Conservation (phyloP, 176 grass and related monocot species). For the Triticum timopheevii region DNA sequence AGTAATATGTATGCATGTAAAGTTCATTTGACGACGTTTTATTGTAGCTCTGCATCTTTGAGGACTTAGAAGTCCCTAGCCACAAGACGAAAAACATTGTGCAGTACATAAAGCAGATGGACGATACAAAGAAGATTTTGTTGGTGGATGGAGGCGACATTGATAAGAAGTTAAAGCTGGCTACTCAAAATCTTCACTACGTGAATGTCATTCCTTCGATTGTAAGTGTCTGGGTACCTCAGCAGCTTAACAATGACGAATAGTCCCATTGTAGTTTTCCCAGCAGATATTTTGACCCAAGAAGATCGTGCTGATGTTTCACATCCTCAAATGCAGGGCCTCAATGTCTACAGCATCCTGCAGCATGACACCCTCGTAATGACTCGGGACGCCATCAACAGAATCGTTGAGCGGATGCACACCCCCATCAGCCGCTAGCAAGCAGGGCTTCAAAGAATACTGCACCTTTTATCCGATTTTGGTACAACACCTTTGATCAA, state of each 20-base stretch:
- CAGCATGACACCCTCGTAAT: conserved; percentile 85
- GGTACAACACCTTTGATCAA: not conserved
- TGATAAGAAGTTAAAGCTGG: conserved; percentile 72
- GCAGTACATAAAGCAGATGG: conserved; percentile 58
- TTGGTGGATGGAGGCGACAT: conserved; percentile 70
- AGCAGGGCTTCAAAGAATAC: not conserved
- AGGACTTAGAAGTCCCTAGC: conserved; percentile 66
- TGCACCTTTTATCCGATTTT: not conserved
- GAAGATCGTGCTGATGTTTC: not conserved
- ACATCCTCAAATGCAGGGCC: conserved; percentile 50
- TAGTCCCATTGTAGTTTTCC: not conserved
- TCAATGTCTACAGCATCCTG: conserved; percentile 87
- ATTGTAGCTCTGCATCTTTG: conserved; percentile 70
- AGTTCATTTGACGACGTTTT: not conserved
- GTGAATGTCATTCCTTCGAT: conserved; percentile 79
- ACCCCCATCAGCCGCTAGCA: conserved; percentile 64
- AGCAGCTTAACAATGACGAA: not conserved
- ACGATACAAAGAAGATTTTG: conserved; percentile 71
- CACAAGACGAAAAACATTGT: conserved; percentile 93
- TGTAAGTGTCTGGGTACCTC: conserved; percentile 48
- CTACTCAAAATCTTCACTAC: conserved; percentile 82
- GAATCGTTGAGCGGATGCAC: conserved; percentile 83
- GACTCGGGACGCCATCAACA: conserved; percentile 63
- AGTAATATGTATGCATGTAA: not conserved
- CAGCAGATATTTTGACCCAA: not conserved